These are phyloP conservation scores for Sporisorium iseilematis-ciliati DNA, from an alignment of 1,284 basidiomycete genomes.

Conservation along the genomic window DNA sequence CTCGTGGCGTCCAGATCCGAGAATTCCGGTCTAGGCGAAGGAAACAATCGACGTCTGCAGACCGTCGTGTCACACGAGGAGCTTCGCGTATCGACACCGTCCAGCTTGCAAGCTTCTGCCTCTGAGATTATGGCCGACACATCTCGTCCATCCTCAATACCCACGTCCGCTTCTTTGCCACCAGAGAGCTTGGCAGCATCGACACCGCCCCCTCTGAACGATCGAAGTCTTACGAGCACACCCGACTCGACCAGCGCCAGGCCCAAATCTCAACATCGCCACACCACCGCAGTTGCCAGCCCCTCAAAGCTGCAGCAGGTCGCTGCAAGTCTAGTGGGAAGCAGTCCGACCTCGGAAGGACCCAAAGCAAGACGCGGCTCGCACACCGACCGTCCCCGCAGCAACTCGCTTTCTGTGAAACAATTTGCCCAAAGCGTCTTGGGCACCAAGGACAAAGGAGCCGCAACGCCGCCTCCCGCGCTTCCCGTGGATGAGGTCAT, in stretches of 20 bases:
- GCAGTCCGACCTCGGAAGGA: conserved; percentile 22
- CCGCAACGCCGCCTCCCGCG: conserved; percentile 13
- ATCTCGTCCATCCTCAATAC: neutral
- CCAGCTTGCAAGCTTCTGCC: conserved; percentile 13
- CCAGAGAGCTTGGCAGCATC: conserved; percentile 1
- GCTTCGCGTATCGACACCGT: conserved; percentile 20
- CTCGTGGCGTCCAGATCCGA: conserved; percentile 32
- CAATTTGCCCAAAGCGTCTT: conserved; percentile 50
- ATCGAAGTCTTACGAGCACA: conserved; percentile 25
- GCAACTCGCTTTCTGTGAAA: conserved; percentile 57
- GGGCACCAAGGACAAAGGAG: conserved; percentile 42
- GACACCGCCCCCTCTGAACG: conserved; percentile 14
- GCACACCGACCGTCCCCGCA: conserved; percentile 47
- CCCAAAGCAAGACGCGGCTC: conserved; percentile 26
- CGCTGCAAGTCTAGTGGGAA: conserved; percentile 16
- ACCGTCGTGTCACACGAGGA: conserved; percentile 51
- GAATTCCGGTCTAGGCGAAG: conserved; percentile 24
- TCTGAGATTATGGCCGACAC: conserved; percentile 13
- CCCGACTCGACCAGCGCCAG: conserved; percentile 23
- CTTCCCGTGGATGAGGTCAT: conserved; percentile 33
- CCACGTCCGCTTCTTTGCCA: conserved; percentile 10
- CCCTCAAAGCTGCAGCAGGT: conserved; percentile 43
- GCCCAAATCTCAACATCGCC: conserved; percentile 43
- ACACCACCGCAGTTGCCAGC: conserved; percentile 38
- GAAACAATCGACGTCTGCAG: conserved; percentile 28